Conservation (phyloP, 2,329 filamentous ascomycete genomes). For the Paramyrothecium roridum region DNA sequence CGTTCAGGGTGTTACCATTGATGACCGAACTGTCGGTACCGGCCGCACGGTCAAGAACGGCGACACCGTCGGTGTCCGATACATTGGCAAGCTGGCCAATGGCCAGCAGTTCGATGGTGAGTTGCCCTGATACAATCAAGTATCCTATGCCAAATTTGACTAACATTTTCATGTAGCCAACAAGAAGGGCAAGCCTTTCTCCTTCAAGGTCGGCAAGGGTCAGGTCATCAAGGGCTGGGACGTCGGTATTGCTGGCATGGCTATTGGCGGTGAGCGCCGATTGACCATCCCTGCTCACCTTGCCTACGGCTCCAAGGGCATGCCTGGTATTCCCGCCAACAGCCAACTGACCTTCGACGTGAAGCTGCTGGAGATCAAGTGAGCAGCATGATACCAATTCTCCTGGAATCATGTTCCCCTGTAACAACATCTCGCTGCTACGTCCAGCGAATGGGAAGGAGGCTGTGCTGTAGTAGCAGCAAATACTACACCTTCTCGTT, state of each 20-base stretch:
- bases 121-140: conserved; percentile 48
- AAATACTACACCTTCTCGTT: neutral
- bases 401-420: conserved; percentile 4
- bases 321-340: conserved; percentile 87
- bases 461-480: neutral
- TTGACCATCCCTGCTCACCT: conserved; percentile 83
- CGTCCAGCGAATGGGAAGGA: neutral
- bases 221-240: conserved; percentile 99
- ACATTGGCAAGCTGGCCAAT: conserved; percentile 94
- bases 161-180: conserved; percentile 60
- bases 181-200: conserved; percentile 98
- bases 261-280: conserved; percentile 87
- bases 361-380: conserved; percentile 82
- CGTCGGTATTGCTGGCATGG: conserved; percentile 88
- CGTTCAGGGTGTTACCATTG: conserved; percentile 85
- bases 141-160: neutral
- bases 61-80: conserved; percentile 88
- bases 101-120: conserved; percentile 93
- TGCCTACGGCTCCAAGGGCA: conserved; percentile 81
- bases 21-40: conserved; percentile 89
- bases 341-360: conserved; percentile 90
- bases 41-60: conserved; percentile 87
- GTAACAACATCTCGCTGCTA: conserved; percentile 10
- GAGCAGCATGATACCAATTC: conserved; percentile 28
- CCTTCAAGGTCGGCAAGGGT: conserved; percentile 88